Evolutionary conservation across 2,329 filamentous ascomycete genomes (phyloP).

Genomic region (Pestalotiopsis sp.): DNA sequence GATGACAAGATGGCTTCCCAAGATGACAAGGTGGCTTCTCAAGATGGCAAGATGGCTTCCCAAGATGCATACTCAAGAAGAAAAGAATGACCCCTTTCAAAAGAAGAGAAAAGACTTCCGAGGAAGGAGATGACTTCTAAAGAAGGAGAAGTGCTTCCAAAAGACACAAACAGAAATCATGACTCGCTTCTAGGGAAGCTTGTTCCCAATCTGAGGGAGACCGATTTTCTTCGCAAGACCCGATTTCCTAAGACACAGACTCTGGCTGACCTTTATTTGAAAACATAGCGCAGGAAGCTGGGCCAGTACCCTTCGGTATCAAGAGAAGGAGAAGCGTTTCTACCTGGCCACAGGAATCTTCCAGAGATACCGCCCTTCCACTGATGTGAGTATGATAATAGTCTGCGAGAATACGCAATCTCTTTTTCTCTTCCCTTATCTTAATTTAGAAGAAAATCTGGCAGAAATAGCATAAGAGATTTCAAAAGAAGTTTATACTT

Average conservation of each 20-base stretch:
- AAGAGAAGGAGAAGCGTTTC: conserved; percentile 39
- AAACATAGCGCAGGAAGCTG: conserved; percentile 43
- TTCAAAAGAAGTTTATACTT: no score
- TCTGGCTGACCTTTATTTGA: background rate
- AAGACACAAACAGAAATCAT: no score
- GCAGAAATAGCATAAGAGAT: no score
- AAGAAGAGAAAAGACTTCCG: background rate
- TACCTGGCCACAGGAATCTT: conserved; percentile 51
- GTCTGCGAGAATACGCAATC: no score
- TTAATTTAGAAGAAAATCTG: background rate
- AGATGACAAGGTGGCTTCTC: no score
- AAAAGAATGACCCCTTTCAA: no score
- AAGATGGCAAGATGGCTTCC: no score
- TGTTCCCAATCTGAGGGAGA: no score
- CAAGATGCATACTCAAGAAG: no score
- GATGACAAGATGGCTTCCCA: no score
- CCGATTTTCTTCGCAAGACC: no score
- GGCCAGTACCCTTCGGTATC: conserved; percentile 50
- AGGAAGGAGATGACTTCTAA: background rate
- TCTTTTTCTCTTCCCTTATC: background rate
- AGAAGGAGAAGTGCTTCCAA: background rate
- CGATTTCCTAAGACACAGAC: background rate
- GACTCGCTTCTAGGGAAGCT: no score
- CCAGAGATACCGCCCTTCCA: conserved; percentile 42
- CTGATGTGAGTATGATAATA: conserved; percentile 22